Conservation (phyloP, 805 yeast genomes). For the Wickerhamomyces chambardii region DNA sequence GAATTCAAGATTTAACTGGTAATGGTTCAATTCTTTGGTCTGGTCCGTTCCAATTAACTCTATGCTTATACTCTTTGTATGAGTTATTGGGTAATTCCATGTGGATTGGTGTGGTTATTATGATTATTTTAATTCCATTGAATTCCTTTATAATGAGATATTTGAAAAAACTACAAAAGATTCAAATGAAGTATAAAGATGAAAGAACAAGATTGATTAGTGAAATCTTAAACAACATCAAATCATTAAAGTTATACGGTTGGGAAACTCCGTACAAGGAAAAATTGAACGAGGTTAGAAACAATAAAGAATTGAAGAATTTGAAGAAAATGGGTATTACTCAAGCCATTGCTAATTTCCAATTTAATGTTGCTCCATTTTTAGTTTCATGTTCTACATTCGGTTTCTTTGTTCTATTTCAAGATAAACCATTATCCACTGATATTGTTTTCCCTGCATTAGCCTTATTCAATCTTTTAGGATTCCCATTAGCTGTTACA, state of each 20-base stretch:
- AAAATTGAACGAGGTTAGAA: conserved; percentile 55
- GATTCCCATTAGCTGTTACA: conserved; percentile 86
- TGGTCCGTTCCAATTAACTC: conserved; percentile 46
- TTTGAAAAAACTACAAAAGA: conserved; percentile 35
- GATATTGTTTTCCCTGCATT: conserved; percentile 91
- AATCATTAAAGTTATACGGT: conserved; percentile 57
- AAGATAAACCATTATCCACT: conserved; percentile 63
- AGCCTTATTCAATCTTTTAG: conserved; percentile 76
- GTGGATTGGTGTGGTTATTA: conserved; percentile 44
- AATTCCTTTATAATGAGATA: conserved; percentile 38
- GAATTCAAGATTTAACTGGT: conserved; percentile 51
- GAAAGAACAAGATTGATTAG: conserved; percentile 47
- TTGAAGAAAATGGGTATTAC: conserved; percentile 66
- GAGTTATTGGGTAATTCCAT: conserved; percentile 49
- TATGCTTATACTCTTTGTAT: conserved; percentile 46
- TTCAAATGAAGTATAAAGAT: conserved; percentile 58
- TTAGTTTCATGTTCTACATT: conserved; percentile 86
- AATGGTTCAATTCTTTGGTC: conserved; percentile 46
- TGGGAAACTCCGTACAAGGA: conserved; percentile 62
- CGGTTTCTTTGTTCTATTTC: conserved; percentile 60
- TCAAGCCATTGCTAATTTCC: conserved; percentile 61
- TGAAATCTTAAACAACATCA: conserved; percentile 51
- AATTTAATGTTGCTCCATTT: conserved; percentile 84
- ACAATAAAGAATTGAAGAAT: conserved; percentile 74
- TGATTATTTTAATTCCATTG: conserved; percentile 49